A percentile compares a stretch with the other conserved stretches of the same genome.
Conservation (phyloP, 441 rosid genomes). For the Pelargonium citronellum region DNA sequence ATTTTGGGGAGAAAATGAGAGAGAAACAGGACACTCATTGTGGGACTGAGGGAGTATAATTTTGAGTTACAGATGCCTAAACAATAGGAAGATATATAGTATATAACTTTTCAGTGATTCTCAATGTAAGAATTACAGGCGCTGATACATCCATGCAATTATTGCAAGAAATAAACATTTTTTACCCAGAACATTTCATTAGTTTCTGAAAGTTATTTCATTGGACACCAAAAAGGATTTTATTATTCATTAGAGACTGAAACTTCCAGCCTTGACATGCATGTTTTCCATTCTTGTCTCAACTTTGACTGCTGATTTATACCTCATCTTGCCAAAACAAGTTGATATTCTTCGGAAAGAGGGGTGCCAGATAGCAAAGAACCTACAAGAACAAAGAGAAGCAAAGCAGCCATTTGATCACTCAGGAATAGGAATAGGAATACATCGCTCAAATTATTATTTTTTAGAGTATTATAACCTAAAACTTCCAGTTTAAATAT, state of each 20-base stretch:
- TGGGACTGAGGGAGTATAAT: background rate
- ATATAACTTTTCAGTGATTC: background rate
- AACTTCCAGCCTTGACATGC: constrained; percentile 19
- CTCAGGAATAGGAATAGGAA: constrained; percentile 2
- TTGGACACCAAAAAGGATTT: constrained; percentile 7
- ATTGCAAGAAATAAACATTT: constrained; percentile 11
- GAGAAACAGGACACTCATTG: too few species aligned
- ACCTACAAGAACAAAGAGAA: constrained; percentile 46
- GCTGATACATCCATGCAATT: constrained; percentile 1
- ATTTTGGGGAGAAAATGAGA: too few species aligned
- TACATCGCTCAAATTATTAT: constrained; percentile 1
- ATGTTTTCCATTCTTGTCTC: constrained; percentile 12
- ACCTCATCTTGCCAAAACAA: constrained; percentile 99
- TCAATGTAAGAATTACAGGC: background rate
- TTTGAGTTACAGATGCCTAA: background rate
- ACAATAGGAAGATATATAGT: constrained; percentile 1
- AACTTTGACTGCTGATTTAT: constrained; percentile 27
- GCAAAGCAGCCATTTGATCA: constrained; percentile 8
- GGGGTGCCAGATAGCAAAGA: constrained; percentile 82
- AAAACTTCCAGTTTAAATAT: background rate
- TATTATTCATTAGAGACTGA: constrained; percentile 5
- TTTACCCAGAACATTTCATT: constrained; percentile 5
- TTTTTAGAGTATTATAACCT: constrained; percentile 1
- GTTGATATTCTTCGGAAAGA: constrained; percentile 75
- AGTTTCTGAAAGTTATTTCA: constrained; percentile 7